Evolutionary conservation across 768 basidiomycete species (phyloP).

Genomic region (Calvatia gigantea): DNA sequence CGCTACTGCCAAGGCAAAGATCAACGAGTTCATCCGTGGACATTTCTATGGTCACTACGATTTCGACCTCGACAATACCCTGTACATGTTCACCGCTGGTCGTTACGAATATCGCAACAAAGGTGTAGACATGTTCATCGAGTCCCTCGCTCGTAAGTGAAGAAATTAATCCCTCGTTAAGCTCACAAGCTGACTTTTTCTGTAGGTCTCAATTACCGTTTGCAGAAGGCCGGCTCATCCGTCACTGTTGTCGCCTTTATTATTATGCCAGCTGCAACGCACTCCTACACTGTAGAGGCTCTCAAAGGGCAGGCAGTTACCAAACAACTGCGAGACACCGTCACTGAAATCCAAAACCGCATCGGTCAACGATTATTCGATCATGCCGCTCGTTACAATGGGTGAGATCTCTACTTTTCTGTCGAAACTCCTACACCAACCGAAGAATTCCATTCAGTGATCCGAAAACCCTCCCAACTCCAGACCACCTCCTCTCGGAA

Average conservation of each 20-base stretch:
- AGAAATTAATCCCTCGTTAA: neutral
- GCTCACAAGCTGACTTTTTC: conserved; percentile 3
- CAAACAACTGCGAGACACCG: conserved; percentile 93
- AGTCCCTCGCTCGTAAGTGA: conserved; percentile 80
- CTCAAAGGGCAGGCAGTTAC: conserved; percentile 96
- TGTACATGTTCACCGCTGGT: conserved; percentile 98
- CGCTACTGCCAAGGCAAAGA: conserved; percentile 91
- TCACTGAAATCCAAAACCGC: conserved; percentile 91
- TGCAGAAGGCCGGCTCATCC: conserved; percentile 58
- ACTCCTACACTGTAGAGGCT: conserved; percentile 96
- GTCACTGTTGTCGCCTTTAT: conserved; percentile 96
- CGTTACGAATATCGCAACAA: conserved; percentile 99
- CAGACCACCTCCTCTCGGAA: conserved; percentile 75
- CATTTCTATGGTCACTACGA: conserved; percentile 99
- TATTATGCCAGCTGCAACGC: conserved; percentile 96
- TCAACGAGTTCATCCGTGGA: conserved; percentile 95
- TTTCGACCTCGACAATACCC: conserved; percentile 90
- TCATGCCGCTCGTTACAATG: conserved; percentile 88
- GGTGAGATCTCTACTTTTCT: conserved; percentile 44
- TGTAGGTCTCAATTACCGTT: conserved; percentile 45
- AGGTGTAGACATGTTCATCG: conserved; percentile 99
- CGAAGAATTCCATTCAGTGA: conserved; percentile 41
- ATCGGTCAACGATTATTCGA: conserved; percentile 93
- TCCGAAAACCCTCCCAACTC: conserved; percentile 67
- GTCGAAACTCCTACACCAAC: conserved; percentile 1